Evolutionary conservation across 2,329 filamentous ascomycete genomes (phyloP).

Genomic region (Plenodomus tracheiphilus): DNA sequence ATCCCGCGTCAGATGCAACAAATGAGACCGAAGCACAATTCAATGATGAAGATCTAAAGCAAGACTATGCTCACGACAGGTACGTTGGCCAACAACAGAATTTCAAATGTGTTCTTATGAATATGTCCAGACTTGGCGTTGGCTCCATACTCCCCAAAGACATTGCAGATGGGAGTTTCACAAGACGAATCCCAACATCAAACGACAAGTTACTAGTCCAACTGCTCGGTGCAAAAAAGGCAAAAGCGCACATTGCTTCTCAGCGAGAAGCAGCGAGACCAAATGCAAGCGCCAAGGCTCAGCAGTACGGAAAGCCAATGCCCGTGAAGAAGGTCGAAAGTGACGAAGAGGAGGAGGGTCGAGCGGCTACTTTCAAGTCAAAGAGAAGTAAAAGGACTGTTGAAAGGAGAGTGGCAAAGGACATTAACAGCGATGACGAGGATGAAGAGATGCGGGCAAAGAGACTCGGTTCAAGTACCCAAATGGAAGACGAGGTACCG

Average conservation of each 20-base stretch:
- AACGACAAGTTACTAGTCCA: slow-evolving; percentile 49
- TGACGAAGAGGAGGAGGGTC: slow-evolving; percentile 47
- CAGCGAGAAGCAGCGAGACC: slow-evolving; percentile 27
- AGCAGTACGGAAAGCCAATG: slow-evolving; percentile 23
- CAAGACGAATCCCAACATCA: slow-evolving; percentile 41
- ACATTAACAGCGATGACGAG: slow-evolving; percentile 13
- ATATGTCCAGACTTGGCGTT: slow-evolving; percentile 43
- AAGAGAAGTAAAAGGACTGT: slow-evolving; percentile 32
- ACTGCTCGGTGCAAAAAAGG: slow-evolving; percentile 49
- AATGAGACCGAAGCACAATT: slow-evolving; percentile 48
- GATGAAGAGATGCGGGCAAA: slow-evolving; percentile 13
- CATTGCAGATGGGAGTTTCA: slow-evolving; percentile 43
- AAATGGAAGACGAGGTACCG: background rate
- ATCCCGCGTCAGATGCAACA: slow-evolving; percentile 41
- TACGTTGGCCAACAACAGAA: slow-evolving; percentile 32
- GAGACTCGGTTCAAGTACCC: slow-evolving; percentile 1
- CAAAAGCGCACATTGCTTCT: slow-evolving; percentile 34
- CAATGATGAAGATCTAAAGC: slow-evolving; percentile 57
- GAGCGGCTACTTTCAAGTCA: slow-evolving; percentile 39
- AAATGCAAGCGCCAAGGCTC: slow-evolving; percentile 29
- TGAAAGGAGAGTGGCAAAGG: slow-evolving; percentile 8
- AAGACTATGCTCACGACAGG: slow-evolving; percentile 60
- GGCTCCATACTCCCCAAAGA: slow-evolving; percentile 43
- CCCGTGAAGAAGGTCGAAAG: slow-evolving; percentile 32
- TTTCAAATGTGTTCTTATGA: background rate